Base-by-base conservation (phyloP, 805 yeast species). In the Metschnikowia cerradonensis region DNA sequence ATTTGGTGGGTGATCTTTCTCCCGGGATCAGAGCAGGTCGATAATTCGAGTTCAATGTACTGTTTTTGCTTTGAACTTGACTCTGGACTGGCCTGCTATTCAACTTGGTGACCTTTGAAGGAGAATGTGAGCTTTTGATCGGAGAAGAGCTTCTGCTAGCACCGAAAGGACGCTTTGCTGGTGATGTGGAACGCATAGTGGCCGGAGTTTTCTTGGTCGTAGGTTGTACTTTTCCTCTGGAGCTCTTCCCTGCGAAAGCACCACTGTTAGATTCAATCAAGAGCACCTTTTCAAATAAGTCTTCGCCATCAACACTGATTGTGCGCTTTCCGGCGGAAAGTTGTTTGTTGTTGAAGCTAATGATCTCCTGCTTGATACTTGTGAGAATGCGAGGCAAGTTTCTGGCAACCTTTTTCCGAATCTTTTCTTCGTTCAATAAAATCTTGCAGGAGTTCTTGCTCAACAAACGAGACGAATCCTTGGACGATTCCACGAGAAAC, bases 391-490 rank as follows among this genome's bases (percentile, higher is more conserved):
- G 71, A 0, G 98, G 98, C 57, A 88, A 70, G 57, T 79, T 79
- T 60, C 82, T 81, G n/a, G 79, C 68, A 6, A 91, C 73, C 48
- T 79, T 78, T 57, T 85, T 85, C 49, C 97, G 72, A 37, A 83
- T 72, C 60, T 78, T 84, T 63, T 90, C 97, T 63, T 92, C 99
- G 51, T 85, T 79, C 51, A 87, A 73, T 52, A 92, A 70, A 22
- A 91, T 84, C 53, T 83, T 84, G 55, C 92, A 91, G 1, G 90
- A 85, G 59, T 86, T 84, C 60, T 88, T 81, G 54, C 86, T 81
- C 42, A 86, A 66, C 40, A 91, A 73, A 54, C 98, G 77, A 0
- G 92, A 82, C 0, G 97, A 83, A 64, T 92, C 94, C 60, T 82
- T 84, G 1, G 86, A 78, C 3, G 94, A 82, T 53, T 82, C 86